Conservation (phyloP, 2,329 filamentous ascomycete genomes). For the Hymenoscyphus infarciens region DNA sequence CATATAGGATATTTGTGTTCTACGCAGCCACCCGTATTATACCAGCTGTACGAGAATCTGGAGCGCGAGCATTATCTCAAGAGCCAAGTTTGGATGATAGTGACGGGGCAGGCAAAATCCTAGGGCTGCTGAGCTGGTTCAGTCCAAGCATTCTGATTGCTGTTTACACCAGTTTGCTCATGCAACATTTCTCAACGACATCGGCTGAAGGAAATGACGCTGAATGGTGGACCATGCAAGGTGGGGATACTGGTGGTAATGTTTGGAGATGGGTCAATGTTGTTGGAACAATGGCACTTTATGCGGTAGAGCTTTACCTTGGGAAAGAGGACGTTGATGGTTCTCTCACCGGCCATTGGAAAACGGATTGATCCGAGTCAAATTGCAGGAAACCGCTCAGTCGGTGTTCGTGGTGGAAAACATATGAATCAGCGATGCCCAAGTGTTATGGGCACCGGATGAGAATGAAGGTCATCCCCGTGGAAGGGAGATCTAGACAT, state of each 20-base stretch:
- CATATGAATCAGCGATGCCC: not conserved
- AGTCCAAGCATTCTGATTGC: slow-evolving; percentile 91
- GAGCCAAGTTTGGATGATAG: slow-evolving; percentile 83
- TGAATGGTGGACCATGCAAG: slow-evolving; percentile 81
- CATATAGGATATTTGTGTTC: slow-evolving; percentile 90
- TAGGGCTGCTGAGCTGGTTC: slow-evolving; percentile 88
- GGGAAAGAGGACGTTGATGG: slow-evolving; percentile 77
- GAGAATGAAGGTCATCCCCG: not conserved
- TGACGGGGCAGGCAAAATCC: slow-evolving; percentile 73
- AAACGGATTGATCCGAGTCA: slow-evolving; percentile 67
- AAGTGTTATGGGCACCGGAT: not conserved
- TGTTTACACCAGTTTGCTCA: slow-evolving; percentile 90
- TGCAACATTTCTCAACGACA: slow-evolving; percentile 88
- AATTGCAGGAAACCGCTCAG: not conserved
- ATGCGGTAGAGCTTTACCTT: slow-evolving; percentile 85
- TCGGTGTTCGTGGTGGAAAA: not conserved
- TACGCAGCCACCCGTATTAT: slow-evolving; percentile 96
- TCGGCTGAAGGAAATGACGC: slow-evolving; percentile 59
- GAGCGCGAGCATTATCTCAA: slow-evolving; percentile 76
- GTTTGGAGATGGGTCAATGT: slow-evolving; percentile 94
- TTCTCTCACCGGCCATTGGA: slow-evolving; percentile 78
- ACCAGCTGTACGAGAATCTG: slow-evolving; percentile 83
- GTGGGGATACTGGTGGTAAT: slow-evolving; percentile 78
- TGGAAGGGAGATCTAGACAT: slow-evolving; percentile 6
- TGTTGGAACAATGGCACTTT: slow-evolving; percentile 81